A percentile compares a stretch with the other conserved stretches of the same genome.
Conservation (phyloP, 768 basidiomycete genomes). For the Tylopilus balloui region DNA sequence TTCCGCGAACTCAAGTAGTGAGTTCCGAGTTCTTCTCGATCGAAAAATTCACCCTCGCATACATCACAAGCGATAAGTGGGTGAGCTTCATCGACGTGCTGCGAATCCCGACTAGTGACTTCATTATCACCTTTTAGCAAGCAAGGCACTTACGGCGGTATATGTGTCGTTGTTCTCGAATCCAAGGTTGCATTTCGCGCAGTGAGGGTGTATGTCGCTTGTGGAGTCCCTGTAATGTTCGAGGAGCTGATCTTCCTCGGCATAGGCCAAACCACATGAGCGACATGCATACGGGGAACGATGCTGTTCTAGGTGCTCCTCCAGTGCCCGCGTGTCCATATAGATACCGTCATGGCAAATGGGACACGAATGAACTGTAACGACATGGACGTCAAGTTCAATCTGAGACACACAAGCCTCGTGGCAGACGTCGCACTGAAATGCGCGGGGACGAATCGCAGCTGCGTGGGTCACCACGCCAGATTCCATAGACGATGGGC, state of each 20-base stretch:
- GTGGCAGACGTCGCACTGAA: slow-evolving; percentile 24
- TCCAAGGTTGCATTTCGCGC: slow-evolving; percentile 30
- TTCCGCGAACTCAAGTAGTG: slow-evolving; percentile 27
- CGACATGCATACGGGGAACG: slow-evolving; percentile 24
- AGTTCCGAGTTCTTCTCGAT: slow-evolving; percentile 18
- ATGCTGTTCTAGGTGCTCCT: slow-evolving; percentile 31
- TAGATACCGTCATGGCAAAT: slow-evolving; percentile 32
- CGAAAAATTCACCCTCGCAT: slow-evolving; percentile 23
- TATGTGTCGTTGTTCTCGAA: slow-evolving; percentile 32
- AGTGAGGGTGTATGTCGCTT: slow-evolving; percentile 35
- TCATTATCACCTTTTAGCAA: background rate
- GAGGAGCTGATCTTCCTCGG: slow-evolving; percentile 34
- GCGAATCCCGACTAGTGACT: slow-evolving; percentile 1
- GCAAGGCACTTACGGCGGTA: slow-evolving; percentile 25
- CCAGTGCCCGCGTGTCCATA: slow-evolving; percentile 19
- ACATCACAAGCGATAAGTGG: slow-evolving; percentile 34
- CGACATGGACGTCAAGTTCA: slow-evolving; percentile 29
- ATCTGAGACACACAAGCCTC: slow-evolving; percentile 21
- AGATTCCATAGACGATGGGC: slow-evolving; percentile 9
- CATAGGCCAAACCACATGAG: slow-evolving; percentile 22
- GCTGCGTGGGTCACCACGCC: slow-evolving; percentile 2
- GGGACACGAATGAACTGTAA: slow-evolving; percentile 30
- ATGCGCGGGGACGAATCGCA: background rate
- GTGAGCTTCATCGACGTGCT: slow-evolving; percentile 41
- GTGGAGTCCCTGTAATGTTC: slow-evolving; percentile 38